phyloP scores from a whole-genome alignment of 1,284 basidiomycete species.

The Termitomyces sp. region DNA sequence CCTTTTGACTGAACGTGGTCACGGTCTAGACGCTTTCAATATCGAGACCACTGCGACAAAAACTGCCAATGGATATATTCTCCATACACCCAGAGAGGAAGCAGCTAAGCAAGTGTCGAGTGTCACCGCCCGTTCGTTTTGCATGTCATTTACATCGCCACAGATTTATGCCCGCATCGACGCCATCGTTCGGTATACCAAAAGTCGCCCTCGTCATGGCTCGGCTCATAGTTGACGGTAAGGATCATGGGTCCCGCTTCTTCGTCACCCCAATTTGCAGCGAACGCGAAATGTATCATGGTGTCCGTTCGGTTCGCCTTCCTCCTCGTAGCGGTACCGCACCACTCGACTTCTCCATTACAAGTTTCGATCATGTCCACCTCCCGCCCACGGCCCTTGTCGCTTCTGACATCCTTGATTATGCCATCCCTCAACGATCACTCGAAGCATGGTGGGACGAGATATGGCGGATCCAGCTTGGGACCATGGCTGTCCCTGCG shows the following conservation, averaged over 20 bases:
- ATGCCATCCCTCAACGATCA: constrained; percentile 31
- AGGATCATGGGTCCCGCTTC: constrained; percentile 45
- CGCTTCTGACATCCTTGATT: constrained; percentile 34
- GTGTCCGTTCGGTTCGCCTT: constrained; percentile 37
- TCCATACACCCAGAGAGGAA: constrained; percentile 49
- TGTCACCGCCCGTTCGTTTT: constrained; percentile 2
- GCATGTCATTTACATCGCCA: constrained; percentile 1
- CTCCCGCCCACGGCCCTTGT: constrained; percentile 42
- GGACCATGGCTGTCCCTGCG: constrained; percentile 42
- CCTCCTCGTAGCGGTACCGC: constrained; percentile 41
- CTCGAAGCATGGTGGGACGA: constrained; percentile 47
- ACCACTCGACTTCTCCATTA: constrained; percentile 45
- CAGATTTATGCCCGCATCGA: constrained; percentile 58
- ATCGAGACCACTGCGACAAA: constrained; percentile 56
- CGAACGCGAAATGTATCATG: constrained; percentile 43
- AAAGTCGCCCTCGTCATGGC: constrained; percentile 53
- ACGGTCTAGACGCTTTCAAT: constrained; percentile 55
- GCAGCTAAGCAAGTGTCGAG: constrained; percentile 45
- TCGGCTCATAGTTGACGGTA: constrained; percentile 41
- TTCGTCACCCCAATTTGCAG: constrained; percentile 49
- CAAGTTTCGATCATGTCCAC: constrained; percentile 40
- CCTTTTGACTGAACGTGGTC: constrained; percentile 50
- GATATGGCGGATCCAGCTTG: constrained; percentile 46
- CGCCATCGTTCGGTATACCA: constrained; percentile 44
- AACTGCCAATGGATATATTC: constrained; percentile 41